Evolutionary conservation across 176 grass and related monocot genomes (phyloP).

Genomic region (Aegilops longissima): DNA sequence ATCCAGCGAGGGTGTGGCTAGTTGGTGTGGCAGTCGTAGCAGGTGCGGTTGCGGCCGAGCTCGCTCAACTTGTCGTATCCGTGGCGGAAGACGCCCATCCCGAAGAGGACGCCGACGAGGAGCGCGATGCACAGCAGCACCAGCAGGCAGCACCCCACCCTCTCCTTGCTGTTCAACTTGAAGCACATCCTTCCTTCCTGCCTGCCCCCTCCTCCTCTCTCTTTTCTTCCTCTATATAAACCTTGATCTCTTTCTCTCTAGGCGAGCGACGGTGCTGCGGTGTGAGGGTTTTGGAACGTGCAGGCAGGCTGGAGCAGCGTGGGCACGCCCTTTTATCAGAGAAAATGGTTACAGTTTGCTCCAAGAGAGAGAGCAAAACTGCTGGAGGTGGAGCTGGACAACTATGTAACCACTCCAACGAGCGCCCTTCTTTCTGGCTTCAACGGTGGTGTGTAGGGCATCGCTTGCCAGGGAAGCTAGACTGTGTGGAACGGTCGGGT

Average conservation of each 20-base stretch:
- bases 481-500: not conserved
- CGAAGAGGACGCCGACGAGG: constrained; percentile 59
- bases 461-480: not conserved
- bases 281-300: not conserved
- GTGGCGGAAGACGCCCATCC: constrained; percentile 59
- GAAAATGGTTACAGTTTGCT: not conserved
- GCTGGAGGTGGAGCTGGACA: not conserved
- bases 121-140: constrained; percentile 31
- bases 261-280: not conserved
- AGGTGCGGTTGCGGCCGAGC: constrained; percentile 49
- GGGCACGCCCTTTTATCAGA: constrained; percentile 11
- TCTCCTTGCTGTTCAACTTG: constrained; percentile 33
- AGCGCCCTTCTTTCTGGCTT: not conserved
- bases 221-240: not conserved
- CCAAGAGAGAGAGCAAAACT: not conserved
- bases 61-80: constrained; percentile 34
- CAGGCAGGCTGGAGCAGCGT: not conserved
- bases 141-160: constrained; percentile 38
- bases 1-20: too few relatives aligned
- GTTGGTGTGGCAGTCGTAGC: constrained; percentile 45
- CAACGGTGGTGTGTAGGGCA: constrained; percentile 1
- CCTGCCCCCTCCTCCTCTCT: not conserved
- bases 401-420: not conserved
- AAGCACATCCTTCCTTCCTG: constrained; percentile 6
- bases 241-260: not conserved